Evolutionary conservation across 1,284 basidiomycete species (phyloP).

Genomic region (Irpex lacteus): DNA sequence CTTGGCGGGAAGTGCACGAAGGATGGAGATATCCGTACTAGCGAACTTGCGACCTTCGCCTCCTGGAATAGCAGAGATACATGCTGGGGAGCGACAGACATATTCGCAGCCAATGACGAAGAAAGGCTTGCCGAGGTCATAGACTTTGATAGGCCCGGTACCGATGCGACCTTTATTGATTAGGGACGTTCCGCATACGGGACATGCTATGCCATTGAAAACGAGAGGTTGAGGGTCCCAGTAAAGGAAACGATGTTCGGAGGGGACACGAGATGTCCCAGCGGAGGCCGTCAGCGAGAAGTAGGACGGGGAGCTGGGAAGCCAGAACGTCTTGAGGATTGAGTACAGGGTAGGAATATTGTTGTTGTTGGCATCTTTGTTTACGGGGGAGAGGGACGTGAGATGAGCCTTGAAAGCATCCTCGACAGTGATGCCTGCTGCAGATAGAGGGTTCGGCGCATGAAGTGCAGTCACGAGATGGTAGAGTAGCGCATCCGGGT

Average conservation of each 20-base stretch:
- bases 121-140: conserved; percentile 73
- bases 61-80: conserved; percentile 40
- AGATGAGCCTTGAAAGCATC: conserved; percentile 73
- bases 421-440: conserved; percentile 56
- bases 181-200: conserved; percentile 53
- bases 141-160: conserved; percentile 68
- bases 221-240: conserved; percentile 78
- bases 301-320: conserved; percentile 69
- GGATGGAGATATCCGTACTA: conserved; percentile 65
- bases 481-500: conserved; percentile 53
- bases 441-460: conserved; percentile 55
- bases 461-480: conserved; percentile 52
- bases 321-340: conserved; percentile 74
- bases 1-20: conserved; percentile 60
- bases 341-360: conserved; percentile 66
- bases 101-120: conserved; percentile 81
- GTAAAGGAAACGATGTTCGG: conserved; percentile 71
- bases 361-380: conserved; percentile 38
- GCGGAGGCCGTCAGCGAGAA: conserved; percentile 72
- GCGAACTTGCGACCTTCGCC: conserved; percentile 60
- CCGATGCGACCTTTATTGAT: conserved; percentile 64
- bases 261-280: conserved; percentile 58
- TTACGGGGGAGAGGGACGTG: conserved; percentile 48
- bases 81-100: conserved; percentile 49
- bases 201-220: conserved; percentile 73